Base-by-base conservation (phyloP, 169 alveolate genomes). In the Cryptosporidium ryanae region DNA sequence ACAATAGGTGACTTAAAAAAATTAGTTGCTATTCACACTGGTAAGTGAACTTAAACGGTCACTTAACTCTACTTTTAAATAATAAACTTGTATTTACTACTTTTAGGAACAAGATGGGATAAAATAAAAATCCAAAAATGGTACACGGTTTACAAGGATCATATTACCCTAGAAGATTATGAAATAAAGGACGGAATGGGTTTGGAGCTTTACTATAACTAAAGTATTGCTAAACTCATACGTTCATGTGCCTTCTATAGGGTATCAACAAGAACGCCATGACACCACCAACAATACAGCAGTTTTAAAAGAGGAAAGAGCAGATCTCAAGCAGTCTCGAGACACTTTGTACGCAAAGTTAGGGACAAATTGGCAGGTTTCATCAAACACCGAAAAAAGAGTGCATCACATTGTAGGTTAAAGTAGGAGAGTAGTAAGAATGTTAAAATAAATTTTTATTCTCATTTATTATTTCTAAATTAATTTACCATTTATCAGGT, bases 121-220 rank as follows among this genome's bases (percentile, higher is more conserved):
- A 97, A 97, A 93, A 97, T 98, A 38, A 91, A 99, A 65, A 94
- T 98, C 3, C 98, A 98, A 90, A 97, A 98, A 91, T 95, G 98
- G 97, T 96, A 98, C 93, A 95, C 93, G 12, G 93, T 97, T 4
- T 97, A 95, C 94, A 98, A 98, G 93, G 99, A 98, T 90, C 99
- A 97, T 90, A 98, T 98, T 66, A 98, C 99, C 21, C 84, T 98
- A 66, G 99, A 96, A 90, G 99, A 98, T 90, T 98, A 98, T 89
- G 99, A 98, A 93, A 97, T 98, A 57, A 96, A 96, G 71, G 99
- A 98, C 84, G 99, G 99, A 2, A 97, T 97, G 99, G 97, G 98
- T 31, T 82, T 98, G 34, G 99, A 98, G 90, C 95, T 98, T 90
- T 97, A 97, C 93, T 98, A 98, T 91, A 97, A 98, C 92, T 98